phyloP scores from a whole-genome alignment of 345 rosid species.

The Turritis glabra region DNA sequence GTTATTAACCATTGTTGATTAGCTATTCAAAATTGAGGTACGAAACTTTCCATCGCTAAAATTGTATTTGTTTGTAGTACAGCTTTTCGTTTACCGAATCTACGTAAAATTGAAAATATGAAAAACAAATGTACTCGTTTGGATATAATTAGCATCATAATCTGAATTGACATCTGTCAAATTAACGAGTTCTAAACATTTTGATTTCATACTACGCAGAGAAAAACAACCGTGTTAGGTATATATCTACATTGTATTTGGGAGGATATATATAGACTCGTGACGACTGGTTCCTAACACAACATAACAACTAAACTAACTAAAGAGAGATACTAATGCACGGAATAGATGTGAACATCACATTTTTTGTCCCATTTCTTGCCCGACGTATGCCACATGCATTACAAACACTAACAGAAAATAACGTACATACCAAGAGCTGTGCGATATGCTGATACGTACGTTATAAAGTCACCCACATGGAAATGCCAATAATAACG shows the following conservation, averaged over 20 bases:
- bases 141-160: neutral
- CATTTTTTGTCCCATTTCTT: neutral
- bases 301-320: neutral
- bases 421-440: neutral
- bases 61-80: neutral
- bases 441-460: neutral
- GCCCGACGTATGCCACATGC: slow-evolving; percentile 15
- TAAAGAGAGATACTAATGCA: slow-evolving; percentile 9
- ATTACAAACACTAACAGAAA: neutral
- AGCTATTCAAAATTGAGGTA: neutral
- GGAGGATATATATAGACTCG: slow-evolving; percentile 4
- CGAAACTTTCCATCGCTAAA: neutral
- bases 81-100: neutral
- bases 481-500: slow-evolving; percentile 28
- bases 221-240: neutral
- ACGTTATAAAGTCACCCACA: slow-evolving; percentile 31
- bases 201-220: neutral
- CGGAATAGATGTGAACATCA: slow-evolving; percentile 14
- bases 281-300: slow-evolving; percentile 6
- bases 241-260: neutral
- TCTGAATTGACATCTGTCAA: neutral
- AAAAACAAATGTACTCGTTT: too few species aligned
- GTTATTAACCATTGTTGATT: neutral
- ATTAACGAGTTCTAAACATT: neutral
- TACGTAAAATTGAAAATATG: neutral